These are phyloP conservation scores for Coniochaeta sp. DNA, from an alignment of 2,329 filamentous ascomycete species.

Conservation along the genomic window DNA sequence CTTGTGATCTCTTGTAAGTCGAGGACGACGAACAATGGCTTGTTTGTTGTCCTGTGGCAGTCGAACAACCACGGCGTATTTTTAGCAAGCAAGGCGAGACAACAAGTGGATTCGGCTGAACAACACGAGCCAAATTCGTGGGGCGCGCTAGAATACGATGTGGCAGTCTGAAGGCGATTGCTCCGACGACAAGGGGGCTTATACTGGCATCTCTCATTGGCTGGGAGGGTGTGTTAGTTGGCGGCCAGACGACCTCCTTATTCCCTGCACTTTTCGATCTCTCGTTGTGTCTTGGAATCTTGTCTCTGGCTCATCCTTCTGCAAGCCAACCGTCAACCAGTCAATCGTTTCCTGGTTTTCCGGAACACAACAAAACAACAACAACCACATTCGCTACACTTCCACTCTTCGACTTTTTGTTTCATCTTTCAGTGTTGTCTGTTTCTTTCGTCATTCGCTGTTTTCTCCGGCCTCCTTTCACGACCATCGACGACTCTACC, in stretches of 20 bases:
- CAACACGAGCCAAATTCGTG: conserved; percentile 1
- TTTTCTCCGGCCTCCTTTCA: background rate
- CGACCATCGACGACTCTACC: background rate
- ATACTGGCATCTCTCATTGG: background rate
- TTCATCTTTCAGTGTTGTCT: background rate
- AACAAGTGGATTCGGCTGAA: background rate
- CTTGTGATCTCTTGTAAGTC: background rate
- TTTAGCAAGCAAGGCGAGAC: background rate
- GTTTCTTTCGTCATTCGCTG: background rate
- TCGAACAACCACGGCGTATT: background rate
- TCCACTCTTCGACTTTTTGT: background rate
- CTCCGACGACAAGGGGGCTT: background rate
- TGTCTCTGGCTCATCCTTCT: background rate
- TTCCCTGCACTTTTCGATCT: background rate
- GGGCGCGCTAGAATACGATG: background rate
- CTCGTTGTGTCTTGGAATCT: background rate
- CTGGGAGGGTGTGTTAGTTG: background rate
- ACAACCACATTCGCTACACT: background rate
- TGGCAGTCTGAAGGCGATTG: background rate
- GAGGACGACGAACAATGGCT: background rate
- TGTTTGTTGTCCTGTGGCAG: background rate
- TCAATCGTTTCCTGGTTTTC: conserved; percentile 1
- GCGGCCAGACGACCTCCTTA: background rate
- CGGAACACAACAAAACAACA: background rate
- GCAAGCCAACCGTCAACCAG: too few species aligned